Conservation (phyloP, 2,329 filamentous ascomycete genomes). For the Ambrosiella cleistominuta region DNA sequence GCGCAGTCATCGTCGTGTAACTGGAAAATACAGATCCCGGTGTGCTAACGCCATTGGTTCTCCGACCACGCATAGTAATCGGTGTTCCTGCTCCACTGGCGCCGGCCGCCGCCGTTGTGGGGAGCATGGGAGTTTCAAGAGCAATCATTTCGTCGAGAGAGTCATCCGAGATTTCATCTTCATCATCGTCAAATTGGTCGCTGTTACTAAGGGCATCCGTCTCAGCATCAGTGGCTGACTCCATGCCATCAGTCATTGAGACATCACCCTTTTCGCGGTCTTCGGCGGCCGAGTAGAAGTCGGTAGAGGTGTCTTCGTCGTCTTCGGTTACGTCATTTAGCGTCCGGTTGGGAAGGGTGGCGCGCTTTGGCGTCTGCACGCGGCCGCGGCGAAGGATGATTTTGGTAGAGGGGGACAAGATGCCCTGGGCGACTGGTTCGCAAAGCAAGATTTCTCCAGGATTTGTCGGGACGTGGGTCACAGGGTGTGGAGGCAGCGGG, state of each 20-base stretch:
- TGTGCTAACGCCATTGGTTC: slow-evolving; percentile 56
- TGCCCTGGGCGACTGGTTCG: slow-evolving; percentile 80
- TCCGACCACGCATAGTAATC: slow-evolving; percentile 56
- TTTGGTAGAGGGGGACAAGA: slow-evolving; percentile 59
- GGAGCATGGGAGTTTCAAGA: slow-evolving; percentile 59
- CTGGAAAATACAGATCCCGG: slow-evolving; percentile 81
- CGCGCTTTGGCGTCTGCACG: slow-evolving; percentile 35
- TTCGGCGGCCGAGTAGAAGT: slow-evolving; percentile 86
- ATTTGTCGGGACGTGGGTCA: slow-evolving; percentile 68
- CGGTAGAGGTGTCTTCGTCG: slow-evolving; percentile 70
- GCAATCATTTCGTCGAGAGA: slow-evolving; percentile 90
- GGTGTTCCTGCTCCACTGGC: slow-evolving; percentile 65
- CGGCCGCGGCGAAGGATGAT: slow-evolving; percentile 60
- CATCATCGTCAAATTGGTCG: slow-evolving; percentile 59
- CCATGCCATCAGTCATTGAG: slow-evolving; percentile 37
- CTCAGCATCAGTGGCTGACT: slow-evolving; percentile 42
- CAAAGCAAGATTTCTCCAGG: slow-evolving; percentile 83
- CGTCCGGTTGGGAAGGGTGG: slow-evolving; percentile 28
- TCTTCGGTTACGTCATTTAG: slow-evolving; percentile 44
- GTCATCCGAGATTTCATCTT: slow-evolving; percentile 67
- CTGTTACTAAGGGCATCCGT: slow-evolving; percentile 49
- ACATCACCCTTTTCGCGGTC: slow-evolving; percentile 43
- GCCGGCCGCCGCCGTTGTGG: slow-evolving; percentile 32
- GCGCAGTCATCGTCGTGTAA: slow-evolving; percentile 68
- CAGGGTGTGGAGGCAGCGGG: slow-evolving; percentile 64